These are phyloP conservation scores for Magnaporthiopsis incrustans DNA, from an alignment of 2,329 filamentous ascomycete species.

Conservation along the genomic window DNA sequence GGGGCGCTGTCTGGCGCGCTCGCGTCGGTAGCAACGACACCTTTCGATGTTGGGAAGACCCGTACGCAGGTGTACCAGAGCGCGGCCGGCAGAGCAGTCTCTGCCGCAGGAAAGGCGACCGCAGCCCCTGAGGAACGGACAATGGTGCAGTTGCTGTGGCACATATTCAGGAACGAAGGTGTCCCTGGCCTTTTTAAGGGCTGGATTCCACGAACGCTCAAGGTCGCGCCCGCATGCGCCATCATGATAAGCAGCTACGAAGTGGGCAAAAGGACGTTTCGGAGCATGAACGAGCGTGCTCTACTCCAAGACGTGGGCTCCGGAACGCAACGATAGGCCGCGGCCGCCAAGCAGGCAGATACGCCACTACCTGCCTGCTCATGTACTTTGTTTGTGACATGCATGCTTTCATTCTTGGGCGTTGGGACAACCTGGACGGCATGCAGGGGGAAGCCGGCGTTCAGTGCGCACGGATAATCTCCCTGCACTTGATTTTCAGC, in stretches of 20 bases:
- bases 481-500: not conserved
- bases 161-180: slow-evolving; percentile 86
- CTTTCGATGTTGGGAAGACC: slow-evolving; percentile 97
- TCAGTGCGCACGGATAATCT: not conserved
- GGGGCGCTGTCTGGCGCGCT: slow-evolving; percentile 77
- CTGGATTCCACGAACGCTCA: slow-evolving; percentile 85
- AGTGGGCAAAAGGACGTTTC: slow-evolving; percentile 83
- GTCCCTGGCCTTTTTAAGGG: slow-evolving; percentile 75
- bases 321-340: not conserved
- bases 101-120: slow-evolving; percentile 13
- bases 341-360: not conserved
- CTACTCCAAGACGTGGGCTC: slow-evolving; percentile 16
- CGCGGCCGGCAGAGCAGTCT: slow-evolving; percentile 19
- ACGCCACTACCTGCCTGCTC: not conserved
- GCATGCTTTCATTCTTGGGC: not conserved
- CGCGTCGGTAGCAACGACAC: slow-evolving; percentile 82
- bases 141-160: slow-evolving; percentile 78
- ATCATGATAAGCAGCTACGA: slow-evolving; percentile 99
- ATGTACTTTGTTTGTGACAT: not conserved
- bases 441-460: not conserved
- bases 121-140: slow-evolving; percentile 63
- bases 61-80: slow-evolving; percentile 78
- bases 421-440: not conserved
- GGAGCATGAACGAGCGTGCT: slow-evolving; percentile 57
- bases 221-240: slow-evolving; percentile 91